Percentiles rank a stretch among this genome's conserved stretches.
Evolutionary conservation across 2,329 filamentous ascomycete species (phyloP).

Genomic region (Albifimbria verrucaria): DNA sequence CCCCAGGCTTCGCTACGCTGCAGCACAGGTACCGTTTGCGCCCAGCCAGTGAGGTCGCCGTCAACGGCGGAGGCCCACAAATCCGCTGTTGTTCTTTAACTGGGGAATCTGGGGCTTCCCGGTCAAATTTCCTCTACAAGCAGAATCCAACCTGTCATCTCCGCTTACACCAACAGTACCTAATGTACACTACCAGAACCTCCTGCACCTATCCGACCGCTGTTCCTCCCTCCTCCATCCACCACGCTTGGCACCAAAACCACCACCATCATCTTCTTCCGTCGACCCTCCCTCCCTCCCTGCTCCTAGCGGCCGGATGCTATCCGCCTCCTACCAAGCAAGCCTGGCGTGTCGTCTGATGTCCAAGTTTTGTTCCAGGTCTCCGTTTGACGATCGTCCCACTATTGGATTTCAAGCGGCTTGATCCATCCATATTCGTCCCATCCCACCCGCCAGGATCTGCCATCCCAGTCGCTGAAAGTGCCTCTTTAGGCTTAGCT

Average conservation of each 20-base stretch:
- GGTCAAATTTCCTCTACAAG: not conserved
- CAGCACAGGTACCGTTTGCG: not conserved
- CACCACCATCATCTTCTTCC: too few species aligned
- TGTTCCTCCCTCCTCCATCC: too few species aligned
- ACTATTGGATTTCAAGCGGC: not conserved
- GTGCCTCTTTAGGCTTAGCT: not conserved
- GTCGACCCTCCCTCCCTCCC: too few species aligned
- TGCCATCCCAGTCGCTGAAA: not conserved
- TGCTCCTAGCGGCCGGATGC: too few species aligned
- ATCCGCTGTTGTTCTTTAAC: not conserved
- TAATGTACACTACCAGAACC: too few species aligned
- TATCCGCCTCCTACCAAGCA: too few species aligned
- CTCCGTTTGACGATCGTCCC: not conserved
- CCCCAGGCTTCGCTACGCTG: not conserved
- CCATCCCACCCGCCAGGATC: not conserved
- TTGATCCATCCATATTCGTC: not conserved
- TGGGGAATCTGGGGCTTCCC: not conserved
- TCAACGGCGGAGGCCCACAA: not conserved
- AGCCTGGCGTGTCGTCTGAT: too few species aligned
- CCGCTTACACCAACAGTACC: not conserved
- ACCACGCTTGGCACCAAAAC: too few species aligned
- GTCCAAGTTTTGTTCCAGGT: too few species aligned
- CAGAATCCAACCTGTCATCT: not conserved
- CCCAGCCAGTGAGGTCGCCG: not conserved
- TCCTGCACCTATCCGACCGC: too few species aligned